phyloP scores from a whole-genome alignment of 257 asterid genomes.

The Rehmannia glutinosa region DNA sequence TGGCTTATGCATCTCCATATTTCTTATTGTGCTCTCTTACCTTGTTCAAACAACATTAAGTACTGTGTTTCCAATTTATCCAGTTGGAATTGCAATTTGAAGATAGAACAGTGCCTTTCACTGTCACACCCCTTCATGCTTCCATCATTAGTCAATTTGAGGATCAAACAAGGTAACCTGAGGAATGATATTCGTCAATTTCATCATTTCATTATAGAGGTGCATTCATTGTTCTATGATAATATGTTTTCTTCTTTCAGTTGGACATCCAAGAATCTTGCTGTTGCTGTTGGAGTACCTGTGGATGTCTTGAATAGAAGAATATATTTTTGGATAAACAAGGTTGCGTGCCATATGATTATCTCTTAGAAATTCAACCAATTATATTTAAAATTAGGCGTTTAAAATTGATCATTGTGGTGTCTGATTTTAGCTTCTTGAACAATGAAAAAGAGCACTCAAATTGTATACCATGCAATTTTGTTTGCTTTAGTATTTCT shows the following conservation, averaged over 20 bases:
- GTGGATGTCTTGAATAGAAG: conserved; percentile 70
- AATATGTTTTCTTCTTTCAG: conserved; percentile 33
- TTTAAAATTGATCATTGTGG: conserved; percentile 1
- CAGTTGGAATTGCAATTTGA: conserved; percentile 96
- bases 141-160: conserved; percentile 86
- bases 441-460: not conserved
- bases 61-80: conserved; percentile 20
- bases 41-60: conserved; percentile 1
- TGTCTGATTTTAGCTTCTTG: conserved; percentile 3
- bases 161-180: conserved; percentile 72
- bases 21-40: conserved; percentile 1
- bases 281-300: conserved; percentile 81
- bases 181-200: not conserved
- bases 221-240: not conserved
- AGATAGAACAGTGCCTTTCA: conserved; percentile 68
- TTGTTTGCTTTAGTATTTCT: not conserved
- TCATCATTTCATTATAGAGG: not conserved
- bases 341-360: conserved; percentile 38
- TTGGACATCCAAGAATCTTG: conserved; percentile 85
- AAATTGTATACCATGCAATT: not conserved
- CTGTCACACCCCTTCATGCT: conserved; percentile 89
- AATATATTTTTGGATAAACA: conserved; percentile 87
- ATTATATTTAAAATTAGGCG: not conserved
- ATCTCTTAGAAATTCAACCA: conserved; percentile 3
- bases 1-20: not conserved